phyloP scores from a whole-genome alignment of 345 rosid species.

The Raphanus raphanistrum region DNA sequence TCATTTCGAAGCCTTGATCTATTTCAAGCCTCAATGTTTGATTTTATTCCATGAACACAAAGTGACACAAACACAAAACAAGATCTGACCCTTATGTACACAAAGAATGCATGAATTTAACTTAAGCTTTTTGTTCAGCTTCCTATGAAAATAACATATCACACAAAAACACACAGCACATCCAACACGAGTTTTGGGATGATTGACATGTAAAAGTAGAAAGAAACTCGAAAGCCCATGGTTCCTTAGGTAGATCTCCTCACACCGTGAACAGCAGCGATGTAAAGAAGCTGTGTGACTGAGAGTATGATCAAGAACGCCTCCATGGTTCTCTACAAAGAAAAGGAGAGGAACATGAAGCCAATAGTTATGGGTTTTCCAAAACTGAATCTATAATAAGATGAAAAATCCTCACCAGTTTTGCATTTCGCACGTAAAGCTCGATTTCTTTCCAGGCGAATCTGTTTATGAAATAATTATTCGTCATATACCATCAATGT shows the following conservation, averaged over 20 bases:
- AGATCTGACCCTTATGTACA: slow-evolving; percentile 28
- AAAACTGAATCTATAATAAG: neutral
- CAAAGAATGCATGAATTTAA: slow-evolving; percentile 36
- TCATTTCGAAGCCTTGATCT: neutral
- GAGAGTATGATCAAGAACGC: slow-evolving; percentile 93
- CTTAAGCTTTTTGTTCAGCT: slow-evolving; percentile 12
- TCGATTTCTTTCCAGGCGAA: slow-evolving; percentile 90
- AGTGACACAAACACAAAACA: slow-evolving; percentile 12
- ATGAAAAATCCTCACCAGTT: slow-evolving; percentile 55
- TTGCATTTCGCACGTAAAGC: slow-evolving; percentile 63
- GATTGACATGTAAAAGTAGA: slow-evolving; percentile 9
- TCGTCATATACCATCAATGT: slow-evolving; percentile 19
- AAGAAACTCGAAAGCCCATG: neutral
- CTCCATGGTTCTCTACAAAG: slow-evolving; percentile 95
- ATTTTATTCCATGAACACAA: slow-evolving; percentile 32
- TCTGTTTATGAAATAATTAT: slow-evolving; percentile 40
- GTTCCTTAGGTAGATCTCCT: slow-evolving; percentile 27
- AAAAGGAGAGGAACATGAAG: neutral
- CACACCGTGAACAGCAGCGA: slow-evolving; percentile 68
- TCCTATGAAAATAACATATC: slow-evolving; percentile 14
- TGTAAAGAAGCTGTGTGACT: slow-evolving; percentile 81
- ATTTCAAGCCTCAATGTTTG: slow-evolving; percentile 22
- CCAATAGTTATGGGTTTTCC: neutral
- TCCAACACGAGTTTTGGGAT: slow-evolving; percentile 24
- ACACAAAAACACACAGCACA: slow-evolving; percentile 5